Percentiles rank a stretch among this genome's conserved stretches.
These are phyloP conservation scores for Cunninghamia lanceolata DNA, from an alignment of 75 land plant species.

Conservation along the genomic window DNA sequence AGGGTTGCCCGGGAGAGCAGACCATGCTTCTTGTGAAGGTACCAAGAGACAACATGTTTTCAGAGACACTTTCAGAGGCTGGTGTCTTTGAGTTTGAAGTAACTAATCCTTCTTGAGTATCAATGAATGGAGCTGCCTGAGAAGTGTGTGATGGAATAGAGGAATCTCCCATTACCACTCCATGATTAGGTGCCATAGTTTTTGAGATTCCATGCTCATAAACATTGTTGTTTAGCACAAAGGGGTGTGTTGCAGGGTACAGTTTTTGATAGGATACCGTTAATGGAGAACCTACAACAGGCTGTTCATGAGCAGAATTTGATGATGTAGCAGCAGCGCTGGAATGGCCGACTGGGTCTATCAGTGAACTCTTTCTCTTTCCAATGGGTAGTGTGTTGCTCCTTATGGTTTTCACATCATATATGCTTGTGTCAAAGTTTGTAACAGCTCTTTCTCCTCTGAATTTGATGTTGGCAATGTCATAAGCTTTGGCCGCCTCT, in stretches of 20 bases:
- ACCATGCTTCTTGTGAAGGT: neutral
- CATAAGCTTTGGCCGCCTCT: conserved; percentile 27
- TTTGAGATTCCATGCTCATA: too few relatives aligned
- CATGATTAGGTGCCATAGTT: neutral
- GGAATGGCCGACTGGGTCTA: neutral
- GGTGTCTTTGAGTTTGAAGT: neutral
- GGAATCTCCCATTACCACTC: neutral
- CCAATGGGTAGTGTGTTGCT: neutral
- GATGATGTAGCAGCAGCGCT: neutral
- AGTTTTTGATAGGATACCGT: too few relatives aligned
- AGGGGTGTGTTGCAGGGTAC: neutral
- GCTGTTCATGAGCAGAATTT: neutral
- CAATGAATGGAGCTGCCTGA: too few relatives aligned
- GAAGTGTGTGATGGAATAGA: neutral
- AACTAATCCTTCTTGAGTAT: too few relatives aligned
- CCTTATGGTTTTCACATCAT: conserved; percentile 9
- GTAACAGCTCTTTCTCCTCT: conserved; percentile 19
- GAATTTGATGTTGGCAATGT: conserved; percentile 22
- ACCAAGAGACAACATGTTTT: neutral
- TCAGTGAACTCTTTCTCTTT: neutral
- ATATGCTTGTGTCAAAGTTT: conserved; percentile 24
- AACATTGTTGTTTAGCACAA: neutral
- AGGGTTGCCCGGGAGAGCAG: neutral
- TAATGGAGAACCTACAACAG: neutral
- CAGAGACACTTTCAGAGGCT: neutral